Base-by-base conservation (phyloP, 1,284 basidiomycete genomes). In the Ganoderma sinense region DNA sequence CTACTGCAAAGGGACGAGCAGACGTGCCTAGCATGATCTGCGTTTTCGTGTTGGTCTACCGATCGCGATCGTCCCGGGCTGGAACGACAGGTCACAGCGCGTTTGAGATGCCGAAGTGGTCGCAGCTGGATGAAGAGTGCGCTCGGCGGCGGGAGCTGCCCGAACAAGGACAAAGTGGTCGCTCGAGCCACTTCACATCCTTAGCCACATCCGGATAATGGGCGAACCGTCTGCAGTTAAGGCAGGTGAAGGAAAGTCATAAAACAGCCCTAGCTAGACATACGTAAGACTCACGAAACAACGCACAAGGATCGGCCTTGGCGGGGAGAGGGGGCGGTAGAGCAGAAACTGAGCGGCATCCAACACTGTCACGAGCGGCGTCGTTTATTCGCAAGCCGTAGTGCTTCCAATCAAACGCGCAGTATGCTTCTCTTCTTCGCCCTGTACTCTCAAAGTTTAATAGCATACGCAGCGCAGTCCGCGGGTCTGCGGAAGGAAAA, bases 131-230 rank as follows among this genome's bases (percentile, higher is more conserved):
- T 8, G 29, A 56, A 33, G 53, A 56, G 26, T 31, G 29, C 5
- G 26, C 53, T 26, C 16, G 53, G 26, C 53, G 26, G 18, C 18
- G 53, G 31, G 53, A 56, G 29, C 53, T 31, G 53, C 53, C 29
- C 31, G 29, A 56, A 56, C 53, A 56, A 31, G 29, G 53, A 56
- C 53, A 56, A 56, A 33, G 53, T 56, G 29, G 29, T 56, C 29
- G 29, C 20, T 14, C 48, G 23, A 33, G 53, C 53, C 53, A 56
- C 53, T 56, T 33, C 23, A 56, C 29, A 8, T 33, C 53, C 53
- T 56, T 56, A 13, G 14, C 53, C 18, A 56, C 53, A 31, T 56
- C 31, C 16, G 26, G 53, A 56, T 29, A 56, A 23, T 16, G 53
- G 18, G 53, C 29, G 16, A 18, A 31, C 29, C 53, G 29, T 56